Conservation (phyloP, 2,329 filamentous ascomycete species). For the Exophiala lecanii-corni region DNA sequence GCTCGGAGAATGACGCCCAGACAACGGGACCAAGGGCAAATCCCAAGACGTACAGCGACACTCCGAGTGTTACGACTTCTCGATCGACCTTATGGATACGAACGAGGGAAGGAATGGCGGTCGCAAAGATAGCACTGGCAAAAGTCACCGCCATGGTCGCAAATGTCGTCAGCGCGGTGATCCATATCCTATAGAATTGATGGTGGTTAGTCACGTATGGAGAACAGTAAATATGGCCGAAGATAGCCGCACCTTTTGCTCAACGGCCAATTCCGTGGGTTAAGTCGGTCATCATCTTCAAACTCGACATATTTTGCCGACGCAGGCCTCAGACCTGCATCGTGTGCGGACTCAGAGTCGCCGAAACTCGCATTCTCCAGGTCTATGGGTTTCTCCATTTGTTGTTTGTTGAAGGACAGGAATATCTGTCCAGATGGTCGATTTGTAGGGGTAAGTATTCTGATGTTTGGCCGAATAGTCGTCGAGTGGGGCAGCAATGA, state of each 20-base stretch:
- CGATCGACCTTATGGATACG: conserved; percentile 13
- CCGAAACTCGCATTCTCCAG: background rate
- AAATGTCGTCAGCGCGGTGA: conserved; percentile 7
- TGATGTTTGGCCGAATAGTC: too few relatives aligned
- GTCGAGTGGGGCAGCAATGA: too few relatives aligned
- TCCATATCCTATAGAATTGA: conserved; percentile 1
- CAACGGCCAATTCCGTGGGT: background rate
- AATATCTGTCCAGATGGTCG: too few relatives aligned
- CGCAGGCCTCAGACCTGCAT: background rate
- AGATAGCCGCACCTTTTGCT: background rate
- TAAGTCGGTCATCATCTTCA: background rate
- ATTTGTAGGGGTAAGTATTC: too few relatives aligned
- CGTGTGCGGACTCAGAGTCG: background rate
- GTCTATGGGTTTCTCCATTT: background rate
- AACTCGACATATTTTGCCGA: background rate
- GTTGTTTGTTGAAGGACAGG: too few relatives aligned
- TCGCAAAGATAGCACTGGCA: conserved; percentile 26
- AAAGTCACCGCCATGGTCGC: conserved; percentile 25
- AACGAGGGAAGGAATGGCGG: conserved; percentile 16
- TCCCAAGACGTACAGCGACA: conserved; percentile 40
- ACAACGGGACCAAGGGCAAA: conserved; percentile 44
- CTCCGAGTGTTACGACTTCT: conserved; percentile 35
- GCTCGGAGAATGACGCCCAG: conserved; percentile 51
- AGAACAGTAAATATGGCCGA: background rate
- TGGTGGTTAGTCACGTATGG: background rate